These are phyloP conservation scores for Kurtzmaniella quercitrusa DNA, from an alignment of 1,139 yeast genomes.

Conservation along the genomic window DNA sequence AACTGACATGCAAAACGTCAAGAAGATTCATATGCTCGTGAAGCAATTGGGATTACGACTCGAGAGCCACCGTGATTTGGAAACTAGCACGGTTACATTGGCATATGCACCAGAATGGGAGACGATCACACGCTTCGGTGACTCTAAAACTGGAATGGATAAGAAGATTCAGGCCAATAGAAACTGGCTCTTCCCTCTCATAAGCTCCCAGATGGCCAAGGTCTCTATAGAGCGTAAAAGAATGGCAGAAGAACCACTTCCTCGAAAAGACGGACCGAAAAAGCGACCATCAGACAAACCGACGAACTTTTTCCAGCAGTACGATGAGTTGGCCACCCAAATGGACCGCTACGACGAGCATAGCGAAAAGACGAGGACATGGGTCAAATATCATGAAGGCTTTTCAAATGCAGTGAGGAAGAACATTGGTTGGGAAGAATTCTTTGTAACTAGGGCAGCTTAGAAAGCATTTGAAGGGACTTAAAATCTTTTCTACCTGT, in stretches of 20 bases:
- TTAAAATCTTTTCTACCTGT: too few relatives aligned
- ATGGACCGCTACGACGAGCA: conserved; percentile 11
- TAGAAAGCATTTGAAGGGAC: not conserved
- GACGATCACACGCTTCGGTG: conserved; percentile 24
- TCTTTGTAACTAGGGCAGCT: conserved; percentile 26
- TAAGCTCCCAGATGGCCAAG: conserved; percentile 40
- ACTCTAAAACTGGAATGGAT: conserved; percentile 11
- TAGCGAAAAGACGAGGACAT: conserved; percentile 43
- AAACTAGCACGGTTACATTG: conserved; percentile 26
- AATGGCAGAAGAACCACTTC: not conserved
- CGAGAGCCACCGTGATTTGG: conserved; percentile 32
- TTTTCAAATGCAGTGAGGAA: conserved; percentile 91
- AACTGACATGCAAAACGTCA: conserved; percentile 23
- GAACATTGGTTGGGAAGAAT: conserved; percentile 72
- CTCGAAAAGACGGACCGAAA: conserved; percentile 1
- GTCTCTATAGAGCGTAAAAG: conserved; percentile 15
- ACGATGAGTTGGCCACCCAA: conserved; percentile 29
- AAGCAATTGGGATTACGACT: conserved; percentile 25
- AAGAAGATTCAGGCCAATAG: conserved; percentile 28
- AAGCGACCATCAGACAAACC: not conserved
- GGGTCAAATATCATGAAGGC: conserved; percentile 94
- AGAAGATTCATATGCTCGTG: conserved; percentile 25
- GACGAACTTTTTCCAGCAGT: conserved; percentile 30
- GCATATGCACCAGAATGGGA: conserved; percentile 37
- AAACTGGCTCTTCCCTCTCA: conserved; percentile 34